Percentiles rank a stretch among this genome's conserved stretches.
Evolutionary conservation across 192 early-diverging fungal genomes (phyloP).

Genomic region (Bifiguratus adelaidae): DNA sequence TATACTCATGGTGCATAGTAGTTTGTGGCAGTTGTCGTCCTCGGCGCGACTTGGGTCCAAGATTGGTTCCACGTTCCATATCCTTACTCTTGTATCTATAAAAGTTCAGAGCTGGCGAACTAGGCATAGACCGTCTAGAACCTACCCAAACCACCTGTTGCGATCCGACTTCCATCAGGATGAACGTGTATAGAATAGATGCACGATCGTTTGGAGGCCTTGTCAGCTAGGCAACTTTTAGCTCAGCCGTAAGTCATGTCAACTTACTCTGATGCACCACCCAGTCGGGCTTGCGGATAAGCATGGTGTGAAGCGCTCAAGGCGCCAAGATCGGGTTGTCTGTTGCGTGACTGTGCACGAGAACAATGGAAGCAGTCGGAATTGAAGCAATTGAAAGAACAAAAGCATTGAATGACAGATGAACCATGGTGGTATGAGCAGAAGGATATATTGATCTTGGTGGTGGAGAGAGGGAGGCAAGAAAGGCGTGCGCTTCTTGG

Average conservation of each 20-base stretch:
- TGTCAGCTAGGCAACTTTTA: not conserved
- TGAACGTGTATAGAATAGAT: slow-evolving; percentile 89
- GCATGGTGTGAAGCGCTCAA: too few species aligned
- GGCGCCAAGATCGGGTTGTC: too few species aligned
- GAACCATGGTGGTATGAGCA: too few species aligned
- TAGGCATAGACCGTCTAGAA: not conserved
- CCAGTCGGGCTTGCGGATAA: slow-evolving; percentile 60
- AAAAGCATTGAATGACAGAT: too few species aligned
- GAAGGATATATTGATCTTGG: too few species aligned
- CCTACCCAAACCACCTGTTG: slow-evolving; percentile 74
- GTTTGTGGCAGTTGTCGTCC: slow-evolving; percentile 36
- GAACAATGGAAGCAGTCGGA: too few species aligned
- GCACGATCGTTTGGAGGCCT: slow-evolving; percentile 6
- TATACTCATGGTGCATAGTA: slow-evolving; percentile 68
- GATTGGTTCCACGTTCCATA: slow-evolving; percentile 77
- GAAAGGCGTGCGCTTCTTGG: too few species aligned
- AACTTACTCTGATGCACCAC: slow-evolving; percentile 55
- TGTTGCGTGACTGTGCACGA: too few species aligned
- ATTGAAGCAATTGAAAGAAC: too few species aligned
- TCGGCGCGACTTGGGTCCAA: slow-evolving; percentile 30
- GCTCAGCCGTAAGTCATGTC: not conserved
- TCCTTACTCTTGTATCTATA: slow-evolving; percentile 74
- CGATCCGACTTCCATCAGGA: slow-evolving; percentile 68
- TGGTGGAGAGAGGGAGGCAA: too few species aligned
- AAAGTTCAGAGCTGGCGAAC: not conserved